phyloP scores from a whole-genome alignment of 306 rosid species.

The Cucurbita ficifolia region DNA sequence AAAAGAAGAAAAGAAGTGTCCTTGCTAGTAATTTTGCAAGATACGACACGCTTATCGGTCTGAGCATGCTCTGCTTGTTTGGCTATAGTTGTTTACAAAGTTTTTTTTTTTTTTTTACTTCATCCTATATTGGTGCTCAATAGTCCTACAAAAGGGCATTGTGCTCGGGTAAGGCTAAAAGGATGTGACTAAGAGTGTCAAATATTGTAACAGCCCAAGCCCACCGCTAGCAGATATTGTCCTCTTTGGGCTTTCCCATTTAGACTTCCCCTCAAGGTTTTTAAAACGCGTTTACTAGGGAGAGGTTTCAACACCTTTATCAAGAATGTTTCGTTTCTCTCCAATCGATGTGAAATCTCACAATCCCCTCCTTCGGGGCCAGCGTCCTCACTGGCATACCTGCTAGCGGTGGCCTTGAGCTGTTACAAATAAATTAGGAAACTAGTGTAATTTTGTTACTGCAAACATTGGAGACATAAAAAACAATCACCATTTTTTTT shows the following conservation, averaged over 20 bases:
- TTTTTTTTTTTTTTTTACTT: no score
- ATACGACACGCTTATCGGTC: neutral
- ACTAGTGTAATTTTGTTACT: neutral
- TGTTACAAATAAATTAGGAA: neutral
- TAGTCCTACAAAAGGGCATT: neutral
- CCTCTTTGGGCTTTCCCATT: no score
- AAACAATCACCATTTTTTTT: constrained; percentile 12
- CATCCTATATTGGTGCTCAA: neutral
- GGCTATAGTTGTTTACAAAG: neutral
- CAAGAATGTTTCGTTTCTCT: no score
- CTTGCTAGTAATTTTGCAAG: neutral
- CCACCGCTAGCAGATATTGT: no score
- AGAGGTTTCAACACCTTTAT: no score
- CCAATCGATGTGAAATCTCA: no score
- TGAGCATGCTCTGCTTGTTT: neutral
- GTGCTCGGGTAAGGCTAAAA: neutral
- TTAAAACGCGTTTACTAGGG: no score
- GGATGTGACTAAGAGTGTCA: neutral
- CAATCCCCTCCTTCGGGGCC: no score
- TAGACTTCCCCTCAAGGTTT: no score
- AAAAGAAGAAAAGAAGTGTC: neutral
- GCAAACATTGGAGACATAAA: neutral
- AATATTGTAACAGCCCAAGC: no score
- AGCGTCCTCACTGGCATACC: no score
- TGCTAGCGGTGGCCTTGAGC: no score